Evolutionary conservation across 2,329 filamentous ascomycete genomes (phyloP).

Genomic region (Aspergillus chevalieri): DNA sequence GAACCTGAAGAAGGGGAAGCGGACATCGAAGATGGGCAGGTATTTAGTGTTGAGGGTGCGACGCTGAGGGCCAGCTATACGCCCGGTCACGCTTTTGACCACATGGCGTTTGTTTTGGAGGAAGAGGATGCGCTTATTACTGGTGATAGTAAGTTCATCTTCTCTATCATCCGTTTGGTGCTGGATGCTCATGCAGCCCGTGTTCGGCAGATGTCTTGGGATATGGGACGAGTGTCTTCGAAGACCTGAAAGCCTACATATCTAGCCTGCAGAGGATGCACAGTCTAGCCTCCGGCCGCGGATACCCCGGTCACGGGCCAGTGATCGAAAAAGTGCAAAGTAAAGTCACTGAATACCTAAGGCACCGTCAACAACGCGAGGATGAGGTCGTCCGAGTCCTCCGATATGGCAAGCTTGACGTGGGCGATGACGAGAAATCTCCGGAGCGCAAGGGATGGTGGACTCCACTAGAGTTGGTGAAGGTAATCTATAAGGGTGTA

Average conservation of each 20-base stretch:
- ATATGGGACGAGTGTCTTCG: slow-evolving; percentile 79
- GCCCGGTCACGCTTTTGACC: slow-evolving; percentile 75
- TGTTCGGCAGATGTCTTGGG: slow-evolving; percentile 61
- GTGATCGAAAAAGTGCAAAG: slow-evolving; percentile 65
- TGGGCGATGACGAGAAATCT: slow-evolving; percentile 25
- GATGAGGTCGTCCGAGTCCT: slow-evolving; percentile 66
- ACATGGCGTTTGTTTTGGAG: slow-evolving; percentile 69
- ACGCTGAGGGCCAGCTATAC: slow-evolving; percentile 62
- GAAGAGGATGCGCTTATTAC: slow-evolving; percentile 82
- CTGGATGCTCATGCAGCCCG: not conserved
- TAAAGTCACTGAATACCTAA: slow-evolving; percentile 76
- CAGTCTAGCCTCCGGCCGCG: slow-evolving; percentile 53
- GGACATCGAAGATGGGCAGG: slow-evolving; percentile 52
- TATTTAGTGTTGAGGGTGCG: slow-evolving; percentile 47
- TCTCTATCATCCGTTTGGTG: slow-evolving; percentile 1
- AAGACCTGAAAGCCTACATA: slow-evolving; percentile 66
- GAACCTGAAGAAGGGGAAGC: slow-evolving; percentile 48
- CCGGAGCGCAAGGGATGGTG: slow-evolving; percentile 43
- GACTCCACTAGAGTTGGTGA: slow-evolving; percentile 77
- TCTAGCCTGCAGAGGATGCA: slow-evolving; percentile 64
- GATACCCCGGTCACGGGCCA: slow-evolving; percentile 83
- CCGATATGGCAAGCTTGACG: slow-evolving; percentile 35
- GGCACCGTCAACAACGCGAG: slow-evolving; percentile 73
- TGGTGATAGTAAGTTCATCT: slow-evolving; percentile 56
- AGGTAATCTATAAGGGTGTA: slow-evolving; percentile 75